Percentiles rank a stretch among this genome's conserved stretches.
Evolutionary conservation across 192 early-diverging fungal species (phyloP).

Genomic region (Coemansia sp.): DNA sequence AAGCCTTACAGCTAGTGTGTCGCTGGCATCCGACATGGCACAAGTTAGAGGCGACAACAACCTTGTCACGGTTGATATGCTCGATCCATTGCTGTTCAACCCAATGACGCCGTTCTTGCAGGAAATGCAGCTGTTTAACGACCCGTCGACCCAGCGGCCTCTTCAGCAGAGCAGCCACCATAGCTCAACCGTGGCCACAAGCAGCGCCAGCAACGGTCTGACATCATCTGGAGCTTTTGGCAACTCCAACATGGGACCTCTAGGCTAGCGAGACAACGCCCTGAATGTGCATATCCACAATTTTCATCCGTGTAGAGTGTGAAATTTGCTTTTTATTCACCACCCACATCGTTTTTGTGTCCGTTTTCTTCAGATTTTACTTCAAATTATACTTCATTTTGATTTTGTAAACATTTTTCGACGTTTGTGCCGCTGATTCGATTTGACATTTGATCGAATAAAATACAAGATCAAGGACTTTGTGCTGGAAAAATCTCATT

Average conservation of each 20-base stretch:
- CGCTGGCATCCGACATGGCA: slow-evolving; percentile 6
- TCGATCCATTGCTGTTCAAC: slow-evolving; percentile 53
- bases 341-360: too few species aligned
- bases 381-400: too few species aligned
- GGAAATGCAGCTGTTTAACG: slow-evolving; percentile 45
- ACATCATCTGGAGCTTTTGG: slow-evolving; percentile 4
- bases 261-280: not conserved
- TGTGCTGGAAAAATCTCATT: too few species aligned
- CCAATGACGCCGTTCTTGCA: slow-evolving; percentile 53
- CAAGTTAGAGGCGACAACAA: slow-evolving; percentile 11
- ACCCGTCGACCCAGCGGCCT: slow-evolving; percentile 5
- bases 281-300: too few species aligned
- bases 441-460: too few species aligned
- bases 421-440: too few species aligned
- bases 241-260: not conserved
- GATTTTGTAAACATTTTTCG: too few species aligned
- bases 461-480: too few species aligned
- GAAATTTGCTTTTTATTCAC: too few species aligned
- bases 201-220: not conserved
- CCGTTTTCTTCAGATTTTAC: too few species aligned
- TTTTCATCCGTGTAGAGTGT: too few species aligned
- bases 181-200: not conserved
- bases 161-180: slow-evolving; percentile 9
- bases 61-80: slow-evolving; percentile 21
- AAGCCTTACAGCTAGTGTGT: not conserved